phyloP scores from a whole-genome alignment of 257 asterid genomes.

The Solanum rostratum region DNA sequence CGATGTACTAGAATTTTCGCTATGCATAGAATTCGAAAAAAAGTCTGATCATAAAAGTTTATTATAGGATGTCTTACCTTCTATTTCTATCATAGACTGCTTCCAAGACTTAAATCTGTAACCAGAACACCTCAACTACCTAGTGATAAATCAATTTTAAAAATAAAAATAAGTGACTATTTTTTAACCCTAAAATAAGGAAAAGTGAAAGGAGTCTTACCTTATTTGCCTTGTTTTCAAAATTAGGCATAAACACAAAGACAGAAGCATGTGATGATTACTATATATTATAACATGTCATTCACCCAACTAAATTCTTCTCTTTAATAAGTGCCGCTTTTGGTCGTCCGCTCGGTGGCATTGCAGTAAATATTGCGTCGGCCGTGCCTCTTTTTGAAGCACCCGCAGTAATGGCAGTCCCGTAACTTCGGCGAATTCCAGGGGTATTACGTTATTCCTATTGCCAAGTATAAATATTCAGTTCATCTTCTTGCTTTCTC shows the following conservation, averaged over 20 bases:
- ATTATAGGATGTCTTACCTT: no score
- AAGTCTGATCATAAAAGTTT: fast-evolving
- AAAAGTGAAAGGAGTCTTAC: not conserved
- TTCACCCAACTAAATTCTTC: not conserved
- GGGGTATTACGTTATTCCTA: no score
- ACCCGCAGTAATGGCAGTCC: no score
- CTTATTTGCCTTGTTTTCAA: not conserved
- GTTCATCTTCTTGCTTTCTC: no score
- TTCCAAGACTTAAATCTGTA: fast-evolving
- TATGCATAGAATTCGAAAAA: fast-evolving
- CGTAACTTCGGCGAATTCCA: no score
- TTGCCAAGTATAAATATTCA: no score
- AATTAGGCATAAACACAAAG: not conserved
- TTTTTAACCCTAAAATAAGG: not conserved
- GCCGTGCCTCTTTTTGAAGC: no score
- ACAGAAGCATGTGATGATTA: not conserved
- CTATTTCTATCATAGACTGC: no score
- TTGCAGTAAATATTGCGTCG: no score
- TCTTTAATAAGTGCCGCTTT: no score
- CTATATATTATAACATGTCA: not conserved
- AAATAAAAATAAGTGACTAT: not conserved
- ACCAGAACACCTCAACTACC: not conserved
- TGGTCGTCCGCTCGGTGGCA: no score
- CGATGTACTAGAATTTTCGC: no score
- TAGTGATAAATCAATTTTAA: not conserved